These are phyloP conservation scores for Zasmidium citrigriseum DNA, from an alignment of 2,329 filamentous ascomycete genomes.

Conservation along the genomic window DNA sequence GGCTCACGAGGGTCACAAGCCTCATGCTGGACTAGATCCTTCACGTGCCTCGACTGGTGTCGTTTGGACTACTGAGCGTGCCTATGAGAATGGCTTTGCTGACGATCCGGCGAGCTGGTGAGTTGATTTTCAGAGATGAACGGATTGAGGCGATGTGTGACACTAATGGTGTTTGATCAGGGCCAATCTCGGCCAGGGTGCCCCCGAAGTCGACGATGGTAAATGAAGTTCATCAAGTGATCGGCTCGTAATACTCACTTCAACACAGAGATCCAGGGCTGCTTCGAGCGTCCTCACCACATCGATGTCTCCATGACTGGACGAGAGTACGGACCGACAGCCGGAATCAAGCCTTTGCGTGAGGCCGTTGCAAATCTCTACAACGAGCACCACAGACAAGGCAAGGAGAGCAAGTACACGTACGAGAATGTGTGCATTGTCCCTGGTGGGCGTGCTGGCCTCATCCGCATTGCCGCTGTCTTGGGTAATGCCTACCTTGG, in stretches of 20 bases:
- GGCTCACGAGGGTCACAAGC: conserved; percentile 86
- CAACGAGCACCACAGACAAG: conserved; percentile 87
- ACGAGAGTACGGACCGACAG: conserved; percentile 87
- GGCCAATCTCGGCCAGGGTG: conserved; percentile 94
- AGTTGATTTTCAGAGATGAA: too few species aligned
- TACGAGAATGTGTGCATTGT: conserved; percentile 99
- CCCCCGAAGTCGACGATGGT: conserved; percentile 83
- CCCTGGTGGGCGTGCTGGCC: conserved; percentile 84
- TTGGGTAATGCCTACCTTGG: conserved; percentile 78
- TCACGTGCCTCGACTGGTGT: conserved; percentile 88
- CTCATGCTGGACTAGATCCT: conserved; percentile 87
- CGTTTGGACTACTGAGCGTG: conserved; percentile 88
- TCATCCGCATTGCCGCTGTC: conserved; percentile 93
- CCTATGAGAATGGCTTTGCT: conserved; percentile 80
- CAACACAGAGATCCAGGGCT: conserved; percentile 72
- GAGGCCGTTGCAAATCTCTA: conserved; percentile 89
- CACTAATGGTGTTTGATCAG: conserved; percentile 48
- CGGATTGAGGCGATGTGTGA: background rate
- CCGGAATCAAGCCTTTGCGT: conserved; percentile 86
- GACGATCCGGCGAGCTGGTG: conserved; percentile 77
- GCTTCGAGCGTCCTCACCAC: conserved; percentile 76
- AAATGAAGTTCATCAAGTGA: conserved; percentile 60
- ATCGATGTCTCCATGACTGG: conserved; percentile 78
- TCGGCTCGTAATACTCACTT: conserved; percentile 55
- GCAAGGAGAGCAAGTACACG: conserved; percentile 85